Percentiles rank a stretch among this genome's conserved stretches.
phyloP scores from a whole-genome alignment of 768 basidiomycete species.

The Naganishia kalamii region DNA sequence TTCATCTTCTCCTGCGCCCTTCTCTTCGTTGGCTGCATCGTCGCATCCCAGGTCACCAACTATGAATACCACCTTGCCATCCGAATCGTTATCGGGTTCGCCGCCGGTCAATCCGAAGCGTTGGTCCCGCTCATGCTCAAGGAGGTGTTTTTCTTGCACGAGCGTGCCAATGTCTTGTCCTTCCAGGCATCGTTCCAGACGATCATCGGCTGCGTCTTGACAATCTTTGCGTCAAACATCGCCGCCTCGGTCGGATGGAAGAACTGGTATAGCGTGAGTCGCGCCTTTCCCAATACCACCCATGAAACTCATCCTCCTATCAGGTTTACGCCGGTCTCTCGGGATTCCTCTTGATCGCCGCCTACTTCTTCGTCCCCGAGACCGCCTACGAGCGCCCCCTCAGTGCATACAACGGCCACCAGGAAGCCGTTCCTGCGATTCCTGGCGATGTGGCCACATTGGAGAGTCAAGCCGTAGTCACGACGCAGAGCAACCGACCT shows the following conservation, averaged over 20 bases:
- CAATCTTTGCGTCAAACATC: constrained; percentile 9
- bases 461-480: background rate
- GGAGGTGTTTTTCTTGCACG: constrained; percentile 13
- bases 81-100: constrained; percentile 7
- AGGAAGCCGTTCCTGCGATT: background rate
- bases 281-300: no score
- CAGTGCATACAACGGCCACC: background rate
- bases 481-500: constrained; percentile 1
- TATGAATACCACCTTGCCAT: constrained; percentile 7
- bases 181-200: constrained; percentile 9
- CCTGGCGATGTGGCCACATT: background rate
- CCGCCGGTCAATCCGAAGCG: constrained; percentile 11
- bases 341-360: constrained; percentile 6
- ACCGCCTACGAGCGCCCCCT: background rate
- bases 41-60: constrained; percentile 7
- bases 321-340: constrained; percentile 3
- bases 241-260: constrained; percentile 7
- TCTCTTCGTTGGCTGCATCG: background rate
- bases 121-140: constrained; percentile 15
- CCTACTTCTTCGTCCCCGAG: background rate
- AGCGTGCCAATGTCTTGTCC: constrained; percentile 8
- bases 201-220: constrained; percentile 8
- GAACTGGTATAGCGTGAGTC: constrained; percentile 16
- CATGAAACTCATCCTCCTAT: background rate
- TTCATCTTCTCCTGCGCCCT: background rate